These are phyloP conservation scores for Fusarium sp. DNA, from an alignment of 2,329 filamentous ascomycete species.

Conservation along the genomic window DNA sequence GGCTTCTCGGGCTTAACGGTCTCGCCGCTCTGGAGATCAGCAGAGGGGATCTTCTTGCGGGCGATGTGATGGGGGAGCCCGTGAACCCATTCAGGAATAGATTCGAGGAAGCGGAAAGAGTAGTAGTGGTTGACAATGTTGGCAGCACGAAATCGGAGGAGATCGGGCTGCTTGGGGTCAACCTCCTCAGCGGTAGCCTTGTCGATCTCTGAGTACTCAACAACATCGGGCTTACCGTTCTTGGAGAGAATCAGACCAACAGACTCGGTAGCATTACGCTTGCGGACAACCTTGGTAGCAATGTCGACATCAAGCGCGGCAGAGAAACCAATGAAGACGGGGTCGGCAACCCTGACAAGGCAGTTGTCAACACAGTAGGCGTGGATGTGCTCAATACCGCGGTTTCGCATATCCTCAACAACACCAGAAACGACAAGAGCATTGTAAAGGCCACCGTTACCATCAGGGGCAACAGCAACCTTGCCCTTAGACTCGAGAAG, in stretches of 20 bases:
- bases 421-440: conserved; percentile 85
- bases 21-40: conserved; percentile 81
- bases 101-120: conserved; percentile 91
- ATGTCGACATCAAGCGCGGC: conserved; percentile 92
- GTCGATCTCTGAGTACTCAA: conserved; percentile 99
- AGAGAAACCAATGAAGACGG: conserved; percentile 93
- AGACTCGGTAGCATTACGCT: conserved; percentile 95
- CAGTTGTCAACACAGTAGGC: conserved; percentile 99
- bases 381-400: conserved; percentile 94
- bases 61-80: conserved; percentile 95
- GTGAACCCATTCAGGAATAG: conserved; percentile 87
- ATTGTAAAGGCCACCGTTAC: conserved; percentile 97
- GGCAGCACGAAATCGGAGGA: conserved; percentile 95
- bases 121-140: conserved; percentile 99
- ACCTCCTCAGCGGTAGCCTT: conserved; percentile 87
- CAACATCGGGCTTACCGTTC: conserved; percentile 96
- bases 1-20: conserved; percentile 91
- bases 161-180: conserved; percentile 81
- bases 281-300: conserved; percentile 98
- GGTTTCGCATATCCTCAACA: conserved; percentile 86
- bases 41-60: conserved; percentile 96
- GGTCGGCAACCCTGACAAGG: conserved; percentile 98
- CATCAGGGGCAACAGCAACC: conserved; percentile 94
- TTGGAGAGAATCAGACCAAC: conserved; percentile 95
- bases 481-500: conserved; percentile 90